phyloP scores from a whole-genome alignment of 352 stramenopile species.

The Globisporangium recalcitrans region DNA sequence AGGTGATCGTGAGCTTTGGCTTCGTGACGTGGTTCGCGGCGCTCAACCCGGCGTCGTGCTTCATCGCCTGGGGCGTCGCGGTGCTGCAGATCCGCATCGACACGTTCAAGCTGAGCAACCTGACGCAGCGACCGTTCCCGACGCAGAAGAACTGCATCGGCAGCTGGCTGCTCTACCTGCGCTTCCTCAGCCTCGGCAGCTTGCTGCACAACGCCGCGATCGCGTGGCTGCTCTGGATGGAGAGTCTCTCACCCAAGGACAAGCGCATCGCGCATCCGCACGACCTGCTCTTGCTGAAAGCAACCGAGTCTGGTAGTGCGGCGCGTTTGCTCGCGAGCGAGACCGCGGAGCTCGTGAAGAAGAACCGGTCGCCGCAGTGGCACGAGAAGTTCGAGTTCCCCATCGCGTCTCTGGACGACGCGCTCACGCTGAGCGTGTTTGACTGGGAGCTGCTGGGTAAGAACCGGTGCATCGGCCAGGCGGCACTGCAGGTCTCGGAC shows the following conservation, averaged over 20 bases:
- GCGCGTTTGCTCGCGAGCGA: constrained; percentile 17
- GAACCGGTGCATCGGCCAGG: constrained; percentile 44
- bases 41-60: constrained; percentile 29
- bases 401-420: constrained; percentile 42
- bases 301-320: background rate
- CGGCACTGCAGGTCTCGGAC: constrained; percentile 37
- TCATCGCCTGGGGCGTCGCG: constrained; percentile 45
- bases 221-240: constrained; percentile 26
- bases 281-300: constrained; percentile 21
- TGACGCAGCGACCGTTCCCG: constrained; percentile 63
- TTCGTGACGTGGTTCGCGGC: constrained; percentile 65
- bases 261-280: constrained; percentile 16
- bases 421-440: constrained; percentile 40
- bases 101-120: constrained; percentile 53
- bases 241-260: constrained; percentile 3
- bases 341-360: constrained; percentile 41
- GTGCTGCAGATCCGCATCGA: constrained; percentile 62
- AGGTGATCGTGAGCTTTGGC: constrained; percentile 55
- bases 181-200: constrained; percentile 39
- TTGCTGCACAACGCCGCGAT: constrained; percentile 51
- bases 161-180: constrained; percentile 57
- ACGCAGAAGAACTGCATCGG: constrained; percentile 41
- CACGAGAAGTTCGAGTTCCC: constrained; percentile 55
- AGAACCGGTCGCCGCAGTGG: constrained; percentile 56
- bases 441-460: constrained; percentile 50